Evolutionary conservation across 2,329 filamentous ascomycete genomes (phyloP).

Genomic region (Setomelanomma holmii): DNA sequence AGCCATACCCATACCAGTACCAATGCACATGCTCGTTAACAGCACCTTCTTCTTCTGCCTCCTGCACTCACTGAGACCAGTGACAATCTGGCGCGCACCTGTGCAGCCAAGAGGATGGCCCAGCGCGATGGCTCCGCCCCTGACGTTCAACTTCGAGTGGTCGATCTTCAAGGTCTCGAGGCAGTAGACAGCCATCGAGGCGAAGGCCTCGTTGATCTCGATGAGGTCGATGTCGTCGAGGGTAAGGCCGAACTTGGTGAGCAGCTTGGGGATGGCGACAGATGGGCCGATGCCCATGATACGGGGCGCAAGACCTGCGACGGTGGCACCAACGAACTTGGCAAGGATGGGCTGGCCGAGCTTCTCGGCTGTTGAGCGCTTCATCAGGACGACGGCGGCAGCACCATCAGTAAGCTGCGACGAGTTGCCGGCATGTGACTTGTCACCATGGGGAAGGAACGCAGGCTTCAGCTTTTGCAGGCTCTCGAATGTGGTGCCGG

Average conservation of each 20-base stretch:
- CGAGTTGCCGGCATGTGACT: conserved; percentile 90
- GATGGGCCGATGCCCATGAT: conserved; percentile 96
- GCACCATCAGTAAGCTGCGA: conserved; percentile 95
- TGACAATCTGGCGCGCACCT: conserved; percentile 83
- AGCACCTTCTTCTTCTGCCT: conserved; percentile 89
- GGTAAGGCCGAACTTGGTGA: conserved; percentile 77
- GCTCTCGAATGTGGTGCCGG: conserved; percentile 84
- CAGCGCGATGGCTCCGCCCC: conserved; percentile 82
- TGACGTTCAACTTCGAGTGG: conserved; percentile 78
- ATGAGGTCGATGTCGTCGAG: conserved; percentile 86
- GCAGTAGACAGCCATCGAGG: conserved; percentile 97
- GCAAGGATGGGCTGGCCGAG: conserved; percentile 90
- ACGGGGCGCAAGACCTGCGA: conserved; percentile 86
- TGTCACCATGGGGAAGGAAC: conserved; percentile 87
- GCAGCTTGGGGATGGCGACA: conserved; percentile 77
- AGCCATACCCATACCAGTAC: conserved; percentile 72
- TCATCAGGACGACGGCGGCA: conserved; percentile 90
- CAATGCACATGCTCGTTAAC: conserved; percentile 88
- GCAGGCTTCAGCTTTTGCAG: conserved; percentile 86
- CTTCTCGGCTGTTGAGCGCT: conserved; percentile 84
- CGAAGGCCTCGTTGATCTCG: conserved; percentile 98
- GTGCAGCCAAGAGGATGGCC: conserved; percentile 84
- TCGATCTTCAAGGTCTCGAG: conserved; percentile 70
- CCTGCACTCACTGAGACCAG: conserved; percentile 83
- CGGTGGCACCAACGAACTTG: conserved; percentile 92